Base-by-base conservation (phyloP, 257 asterid species). In the Cinchona pubescens region DNA sequence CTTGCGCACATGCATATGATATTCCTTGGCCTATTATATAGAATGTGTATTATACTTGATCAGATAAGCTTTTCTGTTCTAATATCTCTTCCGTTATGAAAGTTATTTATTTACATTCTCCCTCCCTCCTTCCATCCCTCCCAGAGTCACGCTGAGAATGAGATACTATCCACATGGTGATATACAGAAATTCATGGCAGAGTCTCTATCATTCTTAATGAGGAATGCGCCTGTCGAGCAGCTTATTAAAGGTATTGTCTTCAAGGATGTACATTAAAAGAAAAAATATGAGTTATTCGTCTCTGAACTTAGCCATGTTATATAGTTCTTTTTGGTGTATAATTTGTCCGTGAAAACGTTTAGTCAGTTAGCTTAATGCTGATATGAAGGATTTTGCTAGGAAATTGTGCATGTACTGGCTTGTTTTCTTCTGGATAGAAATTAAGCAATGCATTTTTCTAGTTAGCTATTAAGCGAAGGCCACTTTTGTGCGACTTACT, bases 101-200 rank as follows among this genome's bases (percentile, higher is more conserved):
- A n/a, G 37, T 63, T 19, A 5, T 0, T 30, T 4, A 45, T 25
- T 18, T 14, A 8, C n/a, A 5, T 9, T 15, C 25, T 32, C 51
- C 48, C 71, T 30, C 63, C 62, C 25, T 68, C 29, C 75, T 71
- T 81, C 82, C 62, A 34, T 73, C 55, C 38, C 59, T 60, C 42
- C 9, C 90, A 94, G 99, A 74, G 82, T 79, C 80, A 89, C 97
- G 25, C 73, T 76, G 80, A 89, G 83, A 25, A 71, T 94, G 76
- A 86, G 99, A 87, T 94, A 89, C 86, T 90, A 92, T 75, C 87
- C 88, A 27, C 89, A 85, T 80, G 94, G 90, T 80, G 84, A 86
- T 79, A 81, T 94, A 59, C 96, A 89, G 46, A 95, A 91, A 76
- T 86, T 90, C 76, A 90, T 92, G 96, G 97, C 98, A 0, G 90